Evolutionary conservation across 106 monocot species (phyloP).

Genomic region (Dioscorea dumetorum): DNA sequence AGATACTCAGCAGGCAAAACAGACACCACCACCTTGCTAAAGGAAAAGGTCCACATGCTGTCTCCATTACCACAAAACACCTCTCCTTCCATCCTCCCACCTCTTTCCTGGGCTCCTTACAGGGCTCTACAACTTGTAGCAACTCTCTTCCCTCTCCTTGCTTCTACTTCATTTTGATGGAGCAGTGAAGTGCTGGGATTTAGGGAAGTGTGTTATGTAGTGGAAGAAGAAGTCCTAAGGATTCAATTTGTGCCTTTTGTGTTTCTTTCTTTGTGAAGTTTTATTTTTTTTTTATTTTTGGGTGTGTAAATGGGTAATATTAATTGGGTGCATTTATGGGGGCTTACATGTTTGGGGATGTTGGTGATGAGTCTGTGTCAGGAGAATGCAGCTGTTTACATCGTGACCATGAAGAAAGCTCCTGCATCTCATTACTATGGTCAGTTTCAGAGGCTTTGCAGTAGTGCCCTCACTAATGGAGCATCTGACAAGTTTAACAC

Average conservation of each 20-base stretch:
- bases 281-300: slow-evolving; percentile 15
- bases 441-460: slow-evolving; percentile 37
- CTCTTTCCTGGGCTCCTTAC: too few relatives aligned
- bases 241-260: too few relatives aligned
- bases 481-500: slow-evolving; percentile 32
- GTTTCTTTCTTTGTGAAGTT: neutral
- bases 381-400: slow-evolving; percentile 64
- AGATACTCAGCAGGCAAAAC: neutral
- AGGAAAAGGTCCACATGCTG: neutral
- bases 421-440: slow-evolving; percentile 50
- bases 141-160: neutral
- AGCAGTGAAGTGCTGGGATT: neutral
- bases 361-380: slow-evolving; percentile 35
- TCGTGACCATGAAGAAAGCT: slow-evolving; percentile 83
- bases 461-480: slow-evolving; percentile 19
- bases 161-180: neutral
- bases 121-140: neutral
- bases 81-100: neutral
- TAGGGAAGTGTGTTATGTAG: neutral
- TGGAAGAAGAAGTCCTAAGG: too few relatives aligned
- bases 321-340: slow-evolving; percentile 11
- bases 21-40: neutral
- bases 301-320: slow-evolving; percentile 4
- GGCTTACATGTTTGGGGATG: slow-evolving; percentile 20
- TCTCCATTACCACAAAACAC: neutral